Evolutionary conservation across 169 alveolate genomes (phyloP).

Genomic region (Cystoisospora suis): DNA sequence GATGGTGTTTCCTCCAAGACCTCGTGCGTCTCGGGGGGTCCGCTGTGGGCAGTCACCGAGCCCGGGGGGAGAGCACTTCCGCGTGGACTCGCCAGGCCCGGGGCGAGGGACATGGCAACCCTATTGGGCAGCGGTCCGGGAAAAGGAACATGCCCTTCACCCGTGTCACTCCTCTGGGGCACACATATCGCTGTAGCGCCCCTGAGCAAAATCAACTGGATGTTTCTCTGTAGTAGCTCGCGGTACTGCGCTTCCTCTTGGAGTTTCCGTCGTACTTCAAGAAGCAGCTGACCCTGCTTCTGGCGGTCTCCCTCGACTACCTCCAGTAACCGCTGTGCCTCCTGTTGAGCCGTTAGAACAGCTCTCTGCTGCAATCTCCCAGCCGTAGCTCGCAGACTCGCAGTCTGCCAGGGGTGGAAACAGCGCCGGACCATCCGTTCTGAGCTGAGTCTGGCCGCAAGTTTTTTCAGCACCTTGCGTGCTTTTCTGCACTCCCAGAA

Average conservation of each 20-base stretch:
- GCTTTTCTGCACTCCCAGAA: not conserved
- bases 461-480: not conserved
- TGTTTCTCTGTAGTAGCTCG: not conserved
- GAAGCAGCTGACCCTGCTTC: not conserved
- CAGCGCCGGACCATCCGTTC: not conserved
- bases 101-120: too few species aligned
- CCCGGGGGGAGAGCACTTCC: too few species aligned
- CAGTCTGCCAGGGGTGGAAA: not conserved
- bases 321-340: not conserved
- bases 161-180: too few species aligned
- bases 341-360: not conserved
- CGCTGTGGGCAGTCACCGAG: too few species aligned
- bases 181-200: slow-evolving; percentile 6
- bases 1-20: too few species aligned
- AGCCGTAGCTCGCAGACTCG: not conserved
- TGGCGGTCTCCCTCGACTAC: not conserved
- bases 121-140: too few species aligned
- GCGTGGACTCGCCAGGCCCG: too few species aligned
- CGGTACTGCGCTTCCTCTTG: not conserved
- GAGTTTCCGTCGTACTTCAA: not conserved
- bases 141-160: too few species aligned
- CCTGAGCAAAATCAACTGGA: not conserved
- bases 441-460: too few species aligned
- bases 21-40: too few species aligned
- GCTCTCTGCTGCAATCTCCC: not conserved